Conservation (phyloP, 345 rosid genomes). For the Populus ilicifolia region DNA sequence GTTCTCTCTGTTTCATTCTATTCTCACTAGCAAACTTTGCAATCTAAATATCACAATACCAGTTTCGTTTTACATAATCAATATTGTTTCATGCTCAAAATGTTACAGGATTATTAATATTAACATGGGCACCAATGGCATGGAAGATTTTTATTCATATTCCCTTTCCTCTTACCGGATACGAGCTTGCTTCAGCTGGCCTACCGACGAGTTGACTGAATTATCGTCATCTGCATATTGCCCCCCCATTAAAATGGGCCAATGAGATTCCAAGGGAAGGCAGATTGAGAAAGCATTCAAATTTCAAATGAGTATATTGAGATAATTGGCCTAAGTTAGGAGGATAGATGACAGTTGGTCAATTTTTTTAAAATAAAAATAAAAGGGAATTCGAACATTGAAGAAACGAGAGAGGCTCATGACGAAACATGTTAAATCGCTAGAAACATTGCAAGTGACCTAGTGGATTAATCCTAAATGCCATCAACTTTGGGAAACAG, state of each 20-base stretch:
- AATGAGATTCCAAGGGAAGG: background rate
- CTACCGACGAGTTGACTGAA: background rate
- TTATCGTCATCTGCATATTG: background rate
- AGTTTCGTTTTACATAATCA: background rate
- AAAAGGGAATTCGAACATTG: background rate
- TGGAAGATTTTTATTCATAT: background rate
- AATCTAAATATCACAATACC: background rate
- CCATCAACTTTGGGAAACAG: background rate
- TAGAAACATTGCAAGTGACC: background rate
- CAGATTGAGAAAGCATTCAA: background rate
- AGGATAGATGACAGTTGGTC: background rate
- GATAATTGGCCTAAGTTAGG: background rate
- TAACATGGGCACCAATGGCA: background rate
- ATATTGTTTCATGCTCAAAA: background rate
- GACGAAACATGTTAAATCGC: background rate
- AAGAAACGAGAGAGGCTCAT: background rate
- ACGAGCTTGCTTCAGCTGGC: background rate
- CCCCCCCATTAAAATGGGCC: background rate
- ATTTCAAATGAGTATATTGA: background rate
- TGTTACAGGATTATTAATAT: background rate
- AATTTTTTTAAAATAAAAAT: background rate
- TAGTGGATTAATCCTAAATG: background rate
- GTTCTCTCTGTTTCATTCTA: background rate
- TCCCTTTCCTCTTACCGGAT: background rate
- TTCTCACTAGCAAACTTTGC: background rate